A percentile compares a stretch with the other conserved stretches of the same genome.
Evolutionary conservation across 768 basidiomycete species (phyloP).

Genomic region (Suillus weaverae): DNA sequence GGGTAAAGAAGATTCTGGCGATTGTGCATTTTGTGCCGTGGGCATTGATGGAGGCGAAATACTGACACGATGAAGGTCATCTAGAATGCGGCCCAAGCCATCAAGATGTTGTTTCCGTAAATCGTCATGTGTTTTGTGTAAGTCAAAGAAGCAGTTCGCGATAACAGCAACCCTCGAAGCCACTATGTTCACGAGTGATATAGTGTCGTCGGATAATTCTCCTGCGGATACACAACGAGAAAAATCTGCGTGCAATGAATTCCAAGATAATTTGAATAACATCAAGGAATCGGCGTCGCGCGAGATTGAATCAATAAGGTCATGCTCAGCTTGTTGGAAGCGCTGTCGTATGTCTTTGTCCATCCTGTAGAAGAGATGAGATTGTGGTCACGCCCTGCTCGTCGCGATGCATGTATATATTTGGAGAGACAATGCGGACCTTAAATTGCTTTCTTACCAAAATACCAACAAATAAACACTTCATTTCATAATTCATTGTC

Average conservation of each 20-base stretch:
- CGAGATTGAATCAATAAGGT: neutral
- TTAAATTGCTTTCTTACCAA: slow-evolving; percentile 2
- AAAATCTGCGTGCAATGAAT: neutral
- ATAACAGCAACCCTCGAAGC: neutral
- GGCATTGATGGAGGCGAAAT: neutral
- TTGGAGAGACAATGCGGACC: slow-evolving; percentile 10
- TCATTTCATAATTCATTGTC: too few species aligned
- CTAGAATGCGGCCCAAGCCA: neutral
- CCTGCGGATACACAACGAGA: neutral
- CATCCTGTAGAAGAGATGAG: neutral
- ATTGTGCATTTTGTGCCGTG: neutral
- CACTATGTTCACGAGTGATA: neutral
- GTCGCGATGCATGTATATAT: neutral
- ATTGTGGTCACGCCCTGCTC: neutral
- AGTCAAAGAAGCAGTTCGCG: neutral
- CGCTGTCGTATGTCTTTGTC: slow-evolving; percentile 5
- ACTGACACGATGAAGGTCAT: neutral
- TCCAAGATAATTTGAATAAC: neutral
- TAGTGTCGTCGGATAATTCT: neutral
- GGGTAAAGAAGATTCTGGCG: neutral
- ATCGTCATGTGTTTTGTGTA: neutral
- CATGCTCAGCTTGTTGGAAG: neutral
- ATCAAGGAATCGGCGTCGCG: neutral
- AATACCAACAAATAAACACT: too few species aligned
- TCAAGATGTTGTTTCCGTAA: neutral